Percentiles rank a stretch among this genome's conserved stretches.
Conservation (phyloP, 495 filamentous ascomycete species). For the Podospora pseudopauciseta region DNA sequence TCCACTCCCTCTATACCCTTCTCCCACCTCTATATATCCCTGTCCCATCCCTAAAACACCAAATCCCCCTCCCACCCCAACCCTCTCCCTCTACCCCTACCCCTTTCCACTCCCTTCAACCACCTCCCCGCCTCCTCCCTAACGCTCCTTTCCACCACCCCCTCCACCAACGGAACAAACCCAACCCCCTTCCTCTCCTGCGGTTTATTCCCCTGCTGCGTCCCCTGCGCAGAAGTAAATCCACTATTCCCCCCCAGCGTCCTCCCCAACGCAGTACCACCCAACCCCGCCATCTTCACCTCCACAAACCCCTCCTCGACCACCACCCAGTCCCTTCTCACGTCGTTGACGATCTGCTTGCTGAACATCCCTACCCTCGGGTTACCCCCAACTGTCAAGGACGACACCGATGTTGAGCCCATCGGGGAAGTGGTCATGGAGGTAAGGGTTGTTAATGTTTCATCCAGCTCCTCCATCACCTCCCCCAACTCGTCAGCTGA, state of each 20-base stretch:
- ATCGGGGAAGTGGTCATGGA: neutral
- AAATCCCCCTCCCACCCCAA: neutral
- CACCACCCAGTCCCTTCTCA: neutral
- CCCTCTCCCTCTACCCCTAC: neutral
- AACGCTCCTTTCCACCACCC: neutral
- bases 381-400: neutral
- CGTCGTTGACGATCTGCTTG: neutral
- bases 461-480: neutral
- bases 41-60: neutral
- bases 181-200: neutral
- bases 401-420: neutral
- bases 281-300: neutral
- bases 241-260: neutral
- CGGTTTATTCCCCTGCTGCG: neutral
- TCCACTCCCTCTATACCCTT: no score
- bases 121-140: neutral
- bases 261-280: neutral
- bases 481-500: neutral
- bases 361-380: neutral
- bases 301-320: neutral
- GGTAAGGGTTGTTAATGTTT: neutral
- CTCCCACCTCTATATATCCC: no score
- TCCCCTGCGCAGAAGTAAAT: neutral
- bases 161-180: neutral
- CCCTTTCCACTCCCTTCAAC: neutral